Evolutionary conservation across 1,284 basidiomycete species (phyloP).

Genomic region (Hemileia vastatrix): DNA sequence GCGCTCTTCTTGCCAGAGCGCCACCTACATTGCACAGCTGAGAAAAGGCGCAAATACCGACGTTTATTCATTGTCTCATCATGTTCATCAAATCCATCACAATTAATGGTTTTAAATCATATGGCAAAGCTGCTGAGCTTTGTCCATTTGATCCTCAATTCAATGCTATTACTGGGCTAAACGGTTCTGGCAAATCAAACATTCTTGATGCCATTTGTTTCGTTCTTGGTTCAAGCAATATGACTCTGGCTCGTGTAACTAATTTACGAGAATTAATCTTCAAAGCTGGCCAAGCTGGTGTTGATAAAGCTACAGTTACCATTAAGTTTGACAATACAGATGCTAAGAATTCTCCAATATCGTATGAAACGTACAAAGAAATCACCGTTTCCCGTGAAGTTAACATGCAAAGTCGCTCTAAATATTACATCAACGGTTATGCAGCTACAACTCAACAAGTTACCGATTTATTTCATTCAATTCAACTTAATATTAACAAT

Average conservation of each 20-base stretch:
- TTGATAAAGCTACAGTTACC: conserved; percentile 94
- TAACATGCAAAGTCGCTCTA: conserved; percentile 81
- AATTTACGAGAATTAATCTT: conserved; percentile 97
- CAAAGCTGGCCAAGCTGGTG: conserved; percentile 94
- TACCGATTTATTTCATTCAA: conserved; percentile 88
- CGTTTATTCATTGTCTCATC: too few relatives aligned
- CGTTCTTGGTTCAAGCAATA: conserved; percentile 88
- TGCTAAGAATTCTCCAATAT: conserved; percentile 69
- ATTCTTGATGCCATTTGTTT: conserved; percentile 96
- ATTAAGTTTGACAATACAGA: conserved; percentile 99
- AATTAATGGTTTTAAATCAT: too few relatives aligned
- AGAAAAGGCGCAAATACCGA: too few relatives aligned
- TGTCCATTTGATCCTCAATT: conserved; percentile 92
- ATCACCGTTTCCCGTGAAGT: conserved; percentile 96
- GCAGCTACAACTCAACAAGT: conserved; percentile 77
- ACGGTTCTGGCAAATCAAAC: conserved; percentile 76
- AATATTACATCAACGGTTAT: conserved; percentile 94
- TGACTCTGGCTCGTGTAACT: conserved; percentile 78
- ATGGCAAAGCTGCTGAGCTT: too few relatives aligned
- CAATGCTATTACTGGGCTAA: conserved; percentile 94
- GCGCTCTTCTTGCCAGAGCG: too few relatives aligned
- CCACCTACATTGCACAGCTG: too few relatives aligned
- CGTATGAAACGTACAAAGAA: conserved; percentile 69
- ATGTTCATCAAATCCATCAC: too few relatives aligned
- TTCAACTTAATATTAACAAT: conserved; percentile 98